Base-by-base conservation (phyloP, 2,329 filamentous ascomycete genomes). In the Fusarium euwallaceae region DNA sequence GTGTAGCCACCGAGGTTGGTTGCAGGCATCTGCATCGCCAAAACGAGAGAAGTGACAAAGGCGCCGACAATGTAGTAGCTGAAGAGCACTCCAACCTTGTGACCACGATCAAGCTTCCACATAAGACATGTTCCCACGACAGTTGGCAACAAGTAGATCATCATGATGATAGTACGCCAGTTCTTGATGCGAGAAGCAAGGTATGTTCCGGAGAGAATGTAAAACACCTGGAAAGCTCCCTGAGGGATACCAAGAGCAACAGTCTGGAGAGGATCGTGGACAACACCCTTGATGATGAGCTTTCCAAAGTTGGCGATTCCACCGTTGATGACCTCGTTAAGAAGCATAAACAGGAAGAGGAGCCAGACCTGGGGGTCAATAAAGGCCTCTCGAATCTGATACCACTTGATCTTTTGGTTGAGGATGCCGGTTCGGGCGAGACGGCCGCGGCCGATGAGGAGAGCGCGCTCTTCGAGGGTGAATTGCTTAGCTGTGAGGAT, bases 401-500 rank as follows among this genome's bases (percentile, higher is more conserved):
- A 80, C 74, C 79, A 82, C 67, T 88, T 88, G 75, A 89, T 86
- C 2, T 80, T 82, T 58, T 83, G 81, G 75, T 87, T 88, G 14
- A 87, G 78, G 3, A 88, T 83, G 6, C 86, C 86, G 0, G 85
- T 86, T 61, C 82, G 77, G 34, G 88, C 85, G 0, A 84, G 80
- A 4, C 83, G 88, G 11, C 94, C 86, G 77, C 92, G 93, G 67
- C 88, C 89, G 3, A 92, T 91, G 0, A 88, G 92, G 9, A 90
- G 81, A 1, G 75, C 74, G 7, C 74, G 75, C n/a, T 80, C 78
- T 27, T 76, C 64, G 1, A 74, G 59, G 3, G 58, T 73, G 43
- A 80, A 78, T 2, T 64, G 67, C 22, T 72, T 74, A 0, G 78
- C 78, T 66, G 83, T 80, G 73, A 86, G 80, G 29, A 85, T 85